These are phyloP conservation scores for Paramecium primaurelia DNA, from an alignment of 73 alveolate species.

Conservation along the genomic window DNA sequence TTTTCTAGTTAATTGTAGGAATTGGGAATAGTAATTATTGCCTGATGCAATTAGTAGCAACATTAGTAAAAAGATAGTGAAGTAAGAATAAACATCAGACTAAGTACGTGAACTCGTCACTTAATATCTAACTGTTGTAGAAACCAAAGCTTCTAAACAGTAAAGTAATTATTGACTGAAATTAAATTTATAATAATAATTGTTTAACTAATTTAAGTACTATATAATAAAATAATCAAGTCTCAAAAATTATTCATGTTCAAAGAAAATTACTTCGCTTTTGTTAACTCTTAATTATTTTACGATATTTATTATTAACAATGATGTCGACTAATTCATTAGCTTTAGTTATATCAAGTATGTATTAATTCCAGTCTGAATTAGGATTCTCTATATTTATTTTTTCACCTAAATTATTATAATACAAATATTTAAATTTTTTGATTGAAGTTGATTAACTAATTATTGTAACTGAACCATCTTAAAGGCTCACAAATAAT, in stretches of 20 bases:
- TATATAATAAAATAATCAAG: background rate
- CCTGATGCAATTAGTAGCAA: background rate
- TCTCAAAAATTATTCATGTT: too few species aligned
- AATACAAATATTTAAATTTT: background rate
- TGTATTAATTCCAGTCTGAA: background rate
- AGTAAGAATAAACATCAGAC: background rate
- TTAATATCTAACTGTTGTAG: background rate
- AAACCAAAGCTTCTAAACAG: background rate
- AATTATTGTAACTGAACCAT: background rate
- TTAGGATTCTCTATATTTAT: background rate
- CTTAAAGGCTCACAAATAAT: background rate
- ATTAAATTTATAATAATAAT: background rate
- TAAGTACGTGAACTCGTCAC: background rate
- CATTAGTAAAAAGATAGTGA: background rate
- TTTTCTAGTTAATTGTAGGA: too few species aligned
- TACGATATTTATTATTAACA: background rate
- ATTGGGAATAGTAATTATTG: too few species aligned
- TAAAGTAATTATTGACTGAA: background rate
- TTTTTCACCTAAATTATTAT: background rate
- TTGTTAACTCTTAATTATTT: background rate
- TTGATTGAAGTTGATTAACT: background rate
- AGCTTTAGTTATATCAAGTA: background rate
- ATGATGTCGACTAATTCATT: background rate
- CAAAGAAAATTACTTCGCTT: background rate
- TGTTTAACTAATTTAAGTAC: background rate